phyloP scores from a whole-genome alignment of 257 asterid genomes.

The Jacaranda copaia region DNA sequence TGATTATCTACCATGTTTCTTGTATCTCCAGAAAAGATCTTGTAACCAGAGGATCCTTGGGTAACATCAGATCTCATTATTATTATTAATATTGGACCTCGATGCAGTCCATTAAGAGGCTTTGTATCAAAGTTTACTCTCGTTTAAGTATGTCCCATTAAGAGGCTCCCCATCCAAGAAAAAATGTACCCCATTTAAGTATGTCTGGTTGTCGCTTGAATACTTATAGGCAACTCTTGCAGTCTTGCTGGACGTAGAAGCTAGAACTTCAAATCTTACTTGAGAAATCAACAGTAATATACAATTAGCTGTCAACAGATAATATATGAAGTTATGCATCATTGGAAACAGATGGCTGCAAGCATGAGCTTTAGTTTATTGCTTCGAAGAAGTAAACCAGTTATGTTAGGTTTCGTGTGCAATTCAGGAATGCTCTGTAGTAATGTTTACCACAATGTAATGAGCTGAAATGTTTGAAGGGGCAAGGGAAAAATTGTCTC shows the following conservation, averaged over 20 bases:
- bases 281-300: neutral
- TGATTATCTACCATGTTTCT: slow-evolving; percentile 4
- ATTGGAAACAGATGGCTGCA: neutral
- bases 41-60: neutral
- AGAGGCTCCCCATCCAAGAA: neutral
- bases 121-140: no score
- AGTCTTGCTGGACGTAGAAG: neutral
- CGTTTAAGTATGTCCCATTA: no score
- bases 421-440: neutral
- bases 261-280: neutral
- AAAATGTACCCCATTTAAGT: neutral
- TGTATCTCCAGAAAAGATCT: neutral
- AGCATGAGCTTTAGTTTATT: neutral
- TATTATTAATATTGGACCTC: slow-evolving; percentile 1
- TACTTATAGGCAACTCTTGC: neutral
- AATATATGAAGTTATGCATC: neutral
- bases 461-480: neutral
- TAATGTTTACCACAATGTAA: neutral
- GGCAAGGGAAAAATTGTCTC: no score
- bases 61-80: neutral
- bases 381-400: neutral
- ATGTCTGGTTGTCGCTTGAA: neutral
- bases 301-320: neutral
- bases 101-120: neutral
- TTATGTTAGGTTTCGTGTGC: neutral